Evolutionary conservation across 768 basidiomycete species (phyloP).

Genomic region (Cystofilobasidium bisporidii): DNA sequence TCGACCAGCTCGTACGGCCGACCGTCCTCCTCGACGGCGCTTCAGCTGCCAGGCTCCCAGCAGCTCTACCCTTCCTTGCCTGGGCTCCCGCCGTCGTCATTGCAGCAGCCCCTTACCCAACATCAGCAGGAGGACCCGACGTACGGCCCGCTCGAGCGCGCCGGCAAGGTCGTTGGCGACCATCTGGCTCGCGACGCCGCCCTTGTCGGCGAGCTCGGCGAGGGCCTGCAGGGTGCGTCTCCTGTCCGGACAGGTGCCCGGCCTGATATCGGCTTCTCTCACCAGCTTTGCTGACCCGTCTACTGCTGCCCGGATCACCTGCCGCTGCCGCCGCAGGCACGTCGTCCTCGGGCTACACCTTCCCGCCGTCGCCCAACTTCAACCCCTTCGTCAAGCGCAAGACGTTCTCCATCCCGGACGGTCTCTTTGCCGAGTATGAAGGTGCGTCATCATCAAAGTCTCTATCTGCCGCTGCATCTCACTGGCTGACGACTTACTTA

Average conservation of each 20-base stretch:
- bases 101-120: background rate
- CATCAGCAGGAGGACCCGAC: slow-evolving; percentile 19
- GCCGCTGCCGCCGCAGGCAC: slow-evolving; percentile 9
- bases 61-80: slow-evolving; percentile 6
- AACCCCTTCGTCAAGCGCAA: slow-evolving; percentile 23
- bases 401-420: slow-evolving; percentile 22
- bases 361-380: slow-evolving; percentile 19
- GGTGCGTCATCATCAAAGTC: too few relatives aligned
- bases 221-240: slow-evolving; percentile 26
- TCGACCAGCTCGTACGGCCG: background rate
- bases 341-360: slow-evolving; percentile 10
- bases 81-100: background rate
- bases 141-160: slow-evolving; percentile 25
- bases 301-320: too few relatives aligned
- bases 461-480: too few relatives aligned
- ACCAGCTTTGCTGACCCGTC: too few relatives aligned
- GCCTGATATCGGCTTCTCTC: too few relatives aligned
- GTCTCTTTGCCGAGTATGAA: slow-evolving; percentile 25
- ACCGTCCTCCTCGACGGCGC: too few relatives aligned
- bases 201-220: slow-evolving; percentile 23
- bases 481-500: too few relatives aligned
- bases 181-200: slow-evolving; percentile 16
- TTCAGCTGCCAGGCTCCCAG: too few relatives aligned
- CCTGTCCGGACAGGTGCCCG: too few relatives aligned
- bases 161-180: slow-evolving; percentile 18